Evolutionary conservation across 805 yeast genomes (phyloP), one percentile per base, ranked within the genome.

Genomic region (Zygosaccharomyces kombuchaensis): DNA sequence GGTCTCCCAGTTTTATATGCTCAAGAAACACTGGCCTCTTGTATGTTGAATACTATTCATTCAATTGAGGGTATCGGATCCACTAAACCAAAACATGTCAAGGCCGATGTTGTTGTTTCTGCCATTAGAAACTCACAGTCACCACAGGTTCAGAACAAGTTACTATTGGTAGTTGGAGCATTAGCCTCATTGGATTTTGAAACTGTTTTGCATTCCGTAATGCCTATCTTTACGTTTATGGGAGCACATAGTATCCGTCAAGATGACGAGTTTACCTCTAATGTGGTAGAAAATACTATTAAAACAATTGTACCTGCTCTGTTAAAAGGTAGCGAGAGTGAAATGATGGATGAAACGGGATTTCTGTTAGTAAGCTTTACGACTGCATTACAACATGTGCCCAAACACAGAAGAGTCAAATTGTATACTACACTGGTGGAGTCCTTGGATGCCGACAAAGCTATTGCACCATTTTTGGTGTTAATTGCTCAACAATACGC

Each of bases 161-260:
- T 91, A 41, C 71, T 93, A 48, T 70, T 91, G 47, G 91, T 93
- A 22, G 81, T 93, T 54, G 85, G 97, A 2, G 84, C 88, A 40
- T 71, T 93, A 54, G 98, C 98, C 0, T 73, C 88, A 0, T 69
- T 93, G 45, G 86, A 91, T 9, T 96, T 98, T 7, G 97, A 91
- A 59, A 79, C 85, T 25, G 89, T 93, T 23, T 71, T 93, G 44
- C 98, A 93, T 68, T 86, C 96, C 2, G 96, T 93, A 7, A 93
- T 93, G 99, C 99, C 99, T n/a, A 91, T 93, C 42, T 93, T 93
- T 72, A 93, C 99, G 1, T 93, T 93, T 58, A 93, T 93, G 98
- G 99, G 99, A 48, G 96, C 98, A 9, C 95, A 89, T 59, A 90
- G 97, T 10, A 79, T 93, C 43, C 83, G 96, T 59, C 96, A 93